Percentiles rank a stretch among this genome's conserved stretches.
phyloP scores from a whole-genome alignment of 176 grass and related monocot genomes.

The Eleusine indica region DNA sequence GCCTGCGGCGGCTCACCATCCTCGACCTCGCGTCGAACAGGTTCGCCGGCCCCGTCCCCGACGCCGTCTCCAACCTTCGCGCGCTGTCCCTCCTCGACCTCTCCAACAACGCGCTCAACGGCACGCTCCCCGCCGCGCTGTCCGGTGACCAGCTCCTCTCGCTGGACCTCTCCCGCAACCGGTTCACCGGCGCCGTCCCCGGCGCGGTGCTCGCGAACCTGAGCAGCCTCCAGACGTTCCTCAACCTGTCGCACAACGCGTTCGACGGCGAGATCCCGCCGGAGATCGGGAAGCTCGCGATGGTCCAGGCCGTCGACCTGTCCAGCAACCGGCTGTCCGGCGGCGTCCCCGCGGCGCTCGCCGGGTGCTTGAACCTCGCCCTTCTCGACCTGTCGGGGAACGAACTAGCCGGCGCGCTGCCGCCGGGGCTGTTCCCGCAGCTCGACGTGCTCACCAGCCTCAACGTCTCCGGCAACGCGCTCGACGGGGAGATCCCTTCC shows the following conservation, averaged over 20 bases:
- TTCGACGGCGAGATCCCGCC: conserved; percentile 54
- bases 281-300: conserved; percentile 66
- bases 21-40: conserved; percentile 56
- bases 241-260: conserved; percentile 71
- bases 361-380: conserved; percentile 76
- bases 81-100: conserved; percentile 65
- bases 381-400: conserved; percentile 73
- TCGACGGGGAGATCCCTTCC: conserved; percentile 62
- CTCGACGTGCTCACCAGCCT: conserved; percentile 73
- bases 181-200: conserved; percentile 55
- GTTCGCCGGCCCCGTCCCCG: conserved; percentile 62
- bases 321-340: conserved; percentile 80
- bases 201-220: conserved; percentile 53
- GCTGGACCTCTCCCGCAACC: conserved; percentile 81
- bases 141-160: conserved; percentile 47
- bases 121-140: conserved; percentile 61
- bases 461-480: conserved; percentile 70
- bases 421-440: conserved; percentile 58
- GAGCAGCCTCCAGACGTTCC: conserved; percentile 59
- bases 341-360: conserved; percentile 57
- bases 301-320: conserved; percentile 78
- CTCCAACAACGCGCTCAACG: conserved; percentile 64
- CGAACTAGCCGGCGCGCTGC: conserved; percentile 54
- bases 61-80: conserved; percentile 53
- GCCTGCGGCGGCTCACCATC: conserved; percentile 46